Conservation (phyloP, 192 early-diverging fungal species). For the Diversispora epigaea region DNA sequence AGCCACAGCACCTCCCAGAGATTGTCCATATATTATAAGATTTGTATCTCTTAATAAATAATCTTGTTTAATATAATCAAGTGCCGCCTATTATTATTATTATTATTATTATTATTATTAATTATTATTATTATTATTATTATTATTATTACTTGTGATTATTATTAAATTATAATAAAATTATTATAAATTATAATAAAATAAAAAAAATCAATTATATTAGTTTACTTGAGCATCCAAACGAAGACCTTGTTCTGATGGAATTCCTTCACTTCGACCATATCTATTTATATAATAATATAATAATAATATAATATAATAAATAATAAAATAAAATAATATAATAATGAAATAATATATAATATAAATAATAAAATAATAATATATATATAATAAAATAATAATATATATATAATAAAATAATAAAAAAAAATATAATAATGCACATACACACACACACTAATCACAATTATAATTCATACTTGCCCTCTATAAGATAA, state of each 20-base stretch:
- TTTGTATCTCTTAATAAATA: slow-evolving; percentile 71
- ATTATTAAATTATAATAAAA: too few species aligned
- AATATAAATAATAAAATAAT: too few species aligned
- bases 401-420: too few species aligned
- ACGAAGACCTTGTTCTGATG: slow-evolving; percentile 83
- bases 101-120: not conserved
- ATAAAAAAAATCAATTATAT: not conserved
- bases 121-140: not conserved
- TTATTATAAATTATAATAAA: not conserved
- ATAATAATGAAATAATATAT: too few species aligned
- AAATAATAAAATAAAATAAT: too few species aligned
- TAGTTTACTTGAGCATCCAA: slow-evolving; percentile 78
- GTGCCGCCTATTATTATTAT: slow-evolving; percentile 57
- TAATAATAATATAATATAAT: slow-evolving; percentile 8
- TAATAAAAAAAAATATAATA: too few species aligned
- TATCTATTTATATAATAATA: slow-evolving; percentile 51
- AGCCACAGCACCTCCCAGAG: slow-evolving; percentile 96
- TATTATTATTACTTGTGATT: too few species aligned
- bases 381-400: too few species aligned
- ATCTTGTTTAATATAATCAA: slow-evolving; percentile 82
- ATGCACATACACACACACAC: too few species aligned
- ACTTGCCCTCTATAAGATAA: slow-evolving; percentile 90
- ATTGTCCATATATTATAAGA: slow-evolving; percentile 90
- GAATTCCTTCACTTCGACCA: slow-evolving; percentile 81
- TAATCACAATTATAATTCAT: not conserved